phyloP scores from a whole-genome alignment of 1,284 basidiomycete species.

The Fomes fomentarius region DNA sequence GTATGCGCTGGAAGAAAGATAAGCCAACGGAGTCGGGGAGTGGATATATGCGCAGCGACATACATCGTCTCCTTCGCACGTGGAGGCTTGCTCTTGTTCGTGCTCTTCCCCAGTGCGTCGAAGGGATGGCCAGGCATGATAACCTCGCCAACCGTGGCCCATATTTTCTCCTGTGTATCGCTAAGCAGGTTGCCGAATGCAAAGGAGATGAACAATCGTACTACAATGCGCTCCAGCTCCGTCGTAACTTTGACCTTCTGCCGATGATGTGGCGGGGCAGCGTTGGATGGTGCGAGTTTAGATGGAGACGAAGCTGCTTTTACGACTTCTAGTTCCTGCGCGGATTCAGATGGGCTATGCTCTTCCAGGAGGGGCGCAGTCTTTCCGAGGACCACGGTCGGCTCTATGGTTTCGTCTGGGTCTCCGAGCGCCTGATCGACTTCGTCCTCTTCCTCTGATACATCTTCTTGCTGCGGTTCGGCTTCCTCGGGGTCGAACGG shows the following conservation, averaged over 20 bases:
- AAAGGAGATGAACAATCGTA: conserved; percentile 34
- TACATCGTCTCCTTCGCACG: conserved; percentile 69
- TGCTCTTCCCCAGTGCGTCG: conserved; percentile 30
- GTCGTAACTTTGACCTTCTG: conserved; percentile 48
- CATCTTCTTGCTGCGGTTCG: conserved; percentile 5
- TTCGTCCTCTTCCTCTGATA: conserved; percentile 21
- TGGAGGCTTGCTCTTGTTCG: conserved; percentile 39
- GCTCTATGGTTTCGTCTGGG: conserved; percentile 13
- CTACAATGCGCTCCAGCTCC: conserved; percentile 65
- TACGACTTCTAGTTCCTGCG: conserved; percentile 8
- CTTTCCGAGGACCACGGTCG: conserved; percentile 16
- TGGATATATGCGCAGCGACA: conserved; percentile 29
- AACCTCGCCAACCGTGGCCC: conserved; percentile 64
- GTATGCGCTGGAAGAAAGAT: conserved; percentile 47
- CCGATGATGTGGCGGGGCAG: conserved; percentile 23
- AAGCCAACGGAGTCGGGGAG: conserved; percentile 15
- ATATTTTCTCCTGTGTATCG: conserved; percentile 60
- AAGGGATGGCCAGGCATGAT: conserved; percentile 60
- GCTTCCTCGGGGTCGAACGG: neutral
- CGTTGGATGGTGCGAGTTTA: conserved; percentile 7
- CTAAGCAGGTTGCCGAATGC: neutral
- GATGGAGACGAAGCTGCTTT: conserved; percentile 9
- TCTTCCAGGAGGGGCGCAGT: neutral
- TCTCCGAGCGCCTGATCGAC: conserved; percentile 17
- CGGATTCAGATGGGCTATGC: conserved; percentile 6